Base-by-base conservation (phyloP, 176 grass and related monocot genomes). In the Phoenix roebelenii region DNA sequence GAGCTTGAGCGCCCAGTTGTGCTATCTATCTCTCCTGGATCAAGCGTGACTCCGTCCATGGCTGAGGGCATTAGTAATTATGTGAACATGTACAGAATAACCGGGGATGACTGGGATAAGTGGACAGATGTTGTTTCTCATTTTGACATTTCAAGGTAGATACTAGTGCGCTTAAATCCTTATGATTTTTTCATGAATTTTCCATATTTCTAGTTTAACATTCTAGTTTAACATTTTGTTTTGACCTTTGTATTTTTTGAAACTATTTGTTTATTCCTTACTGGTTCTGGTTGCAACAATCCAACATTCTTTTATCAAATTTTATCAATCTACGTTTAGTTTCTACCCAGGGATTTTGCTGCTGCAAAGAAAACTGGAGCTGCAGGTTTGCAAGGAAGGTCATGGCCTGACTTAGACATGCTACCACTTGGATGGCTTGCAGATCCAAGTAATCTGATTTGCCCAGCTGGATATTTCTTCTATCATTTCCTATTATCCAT, bases 351-450 rank as follows among this genome's bases (percentile, higher is more conserved):
- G 66, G 78, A 88, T 50, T 87, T 95, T 24, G 74, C 86, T 72
- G 54, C 83, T 76, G 80, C 66, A 1, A 84, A 84, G 55, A 87
- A 82, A 71, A 87, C 87, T 18, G 90, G 90, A 54, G 77, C 90
- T 69, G 57, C 44, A 12, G 90, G 90, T 24, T 81, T 87, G 51
- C 83, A 51, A 22, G 86, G 90, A 76, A 86, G 74, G 60, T 95
- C 90, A 39, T 95, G 90, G 86, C 90, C 90, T 49, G 86, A 95
- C 69, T 90, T 95, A 48, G 90, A 90, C 65, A 95, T 95, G 90
- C 83, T 95, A 39, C 90, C 90, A 25, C 82, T 95, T 77, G 90
- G 90, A 29, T 90, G 86, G 90, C 64, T 95, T 71, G 87, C 86
- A 48, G 77, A 90, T 71, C 52, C 80, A 44, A 25, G 90, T 95